Conservation (phyloP, 495 filamentous ascomycete genomes). For the Sordaria brevicollis region DNA sequence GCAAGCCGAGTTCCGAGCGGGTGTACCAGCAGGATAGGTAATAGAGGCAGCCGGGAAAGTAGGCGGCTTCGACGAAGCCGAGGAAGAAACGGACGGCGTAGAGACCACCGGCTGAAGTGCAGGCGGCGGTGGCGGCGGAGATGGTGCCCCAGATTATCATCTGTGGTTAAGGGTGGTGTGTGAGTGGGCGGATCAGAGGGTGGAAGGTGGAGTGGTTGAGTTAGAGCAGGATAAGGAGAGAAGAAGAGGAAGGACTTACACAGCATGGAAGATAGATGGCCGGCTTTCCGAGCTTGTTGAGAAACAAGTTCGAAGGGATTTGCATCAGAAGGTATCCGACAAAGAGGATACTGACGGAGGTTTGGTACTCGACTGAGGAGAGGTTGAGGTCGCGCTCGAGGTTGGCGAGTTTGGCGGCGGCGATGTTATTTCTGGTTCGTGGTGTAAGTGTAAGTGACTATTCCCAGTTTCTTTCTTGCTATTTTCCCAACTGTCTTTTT, state of each 20-base stretch:
- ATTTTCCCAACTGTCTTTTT: neutral
- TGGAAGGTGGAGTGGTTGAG: neutral
- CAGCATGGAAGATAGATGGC: conserved; percentile 53
- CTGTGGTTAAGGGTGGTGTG: conserved; percentile 31
- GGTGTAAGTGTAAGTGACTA: neutral
- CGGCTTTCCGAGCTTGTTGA: conserved; percentile 50
- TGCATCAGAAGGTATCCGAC: conserved; percentile 56
- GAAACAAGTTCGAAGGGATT: conserved; percentile 50
- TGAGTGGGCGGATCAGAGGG: conserved; percentile 1
- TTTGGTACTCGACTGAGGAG: conserved; percentile 41
- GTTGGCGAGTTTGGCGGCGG: conserved; percentile 39
- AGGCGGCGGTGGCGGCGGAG: conserved; percentile 50
- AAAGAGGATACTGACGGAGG: conserved; percentile 58
- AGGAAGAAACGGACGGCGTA: conserved; percentile 61
- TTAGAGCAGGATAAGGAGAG: neutral
- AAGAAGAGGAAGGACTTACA: conserved; percentile 15
- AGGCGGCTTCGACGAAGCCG: conserved; percentile 48
- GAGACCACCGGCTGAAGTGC: conserved; percentile 51
- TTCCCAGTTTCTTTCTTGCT: neutral
- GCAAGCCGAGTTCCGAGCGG: conserved; percentile 43
- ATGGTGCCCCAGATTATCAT: conserved; percentile 71
- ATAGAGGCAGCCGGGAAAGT: conserved; percentile 42
- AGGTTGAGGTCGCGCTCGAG: conserved; percentile 38
- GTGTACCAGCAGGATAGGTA: conserved; percentile 54
- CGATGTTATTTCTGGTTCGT: conserved; percentile 37